A percentile compares a stretch with the other conserved stretches of the same genome.
phyloP scores from a whole-genome alignment of 106 monocot species.

The Dioscorea zingiberensis region DNA sequence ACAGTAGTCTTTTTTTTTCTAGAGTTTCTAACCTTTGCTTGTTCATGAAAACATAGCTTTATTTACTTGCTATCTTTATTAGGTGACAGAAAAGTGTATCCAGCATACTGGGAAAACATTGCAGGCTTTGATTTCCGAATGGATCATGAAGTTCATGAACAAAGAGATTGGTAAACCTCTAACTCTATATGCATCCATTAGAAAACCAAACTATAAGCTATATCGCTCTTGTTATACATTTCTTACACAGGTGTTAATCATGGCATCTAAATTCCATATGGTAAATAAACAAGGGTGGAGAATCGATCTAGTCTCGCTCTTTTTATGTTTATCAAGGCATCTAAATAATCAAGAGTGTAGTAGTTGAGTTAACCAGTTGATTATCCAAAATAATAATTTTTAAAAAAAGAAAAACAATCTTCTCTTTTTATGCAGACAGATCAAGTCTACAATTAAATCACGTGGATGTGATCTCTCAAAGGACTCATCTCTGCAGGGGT shows the following conservation, averaged over 20 bases:
- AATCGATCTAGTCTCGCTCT: too few relatives aligned
- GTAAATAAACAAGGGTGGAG: too few relatives aligned
- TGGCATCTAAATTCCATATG: too few relatives aligned
- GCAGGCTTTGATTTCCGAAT: constrained; percentile 70
- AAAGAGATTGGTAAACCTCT: constrained; percentile 59
- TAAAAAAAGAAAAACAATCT: background rate
- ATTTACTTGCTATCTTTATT: constrained; percentile 6
- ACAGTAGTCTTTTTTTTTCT: background rate
- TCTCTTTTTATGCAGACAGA: constrained; percentile 50
- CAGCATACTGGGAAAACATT: constrained; percentile 64
- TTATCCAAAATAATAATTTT: too few relatives aligned
- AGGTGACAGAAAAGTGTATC: constrained; percentile 89
- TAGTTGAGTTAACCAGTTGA: too few relatives aligned
- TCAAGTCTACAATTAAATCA: constrained; percentile 53
- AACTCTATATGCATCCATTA: background rate
- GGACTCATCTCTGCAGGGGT: constrained; percentile 77
- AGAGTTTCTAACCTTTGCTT: background rate
- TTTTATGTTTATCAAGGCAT: too few relatives aligned
- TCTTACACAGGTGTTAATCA: too few relatives aligned
- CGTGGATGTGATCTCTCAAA: constrained; percentile 43
- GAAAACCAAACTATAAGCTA: too few relatives aligned
- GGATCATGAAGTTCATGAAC: constrained; percentile 69
- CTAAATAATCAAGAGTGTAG: too few relatives aligned
- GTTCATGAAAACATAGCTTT: background rate
- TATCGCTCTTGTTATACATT: too few relatives aligned